phyloP scores from a whole-genome alignment of 805 yeast species.

The Lipomyces sp. region DNA sequence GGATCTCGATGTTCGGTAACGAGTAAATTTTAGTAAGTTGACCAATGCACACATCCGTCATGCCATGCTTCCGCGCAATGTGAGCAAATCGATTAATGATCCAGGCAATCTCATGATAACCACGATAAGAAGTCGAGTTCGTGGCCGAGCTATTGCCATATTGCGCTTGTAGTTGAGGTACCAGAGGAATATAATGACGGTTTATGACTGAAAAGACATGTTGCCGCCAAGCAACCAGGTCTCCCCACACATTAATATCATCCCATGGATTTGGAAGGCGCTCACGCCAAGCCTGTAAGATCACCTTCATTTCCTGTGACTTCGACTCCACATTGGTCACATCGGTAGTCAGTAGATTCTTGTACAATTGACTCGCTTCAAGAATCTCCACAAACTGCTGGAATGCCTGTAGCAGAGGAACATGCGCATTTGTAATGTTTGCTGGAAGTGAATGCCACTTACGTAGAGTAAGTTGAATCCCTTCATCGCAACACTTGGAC shows the following conservation, averaged over 20 bases:
- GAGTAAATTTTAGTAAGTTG: slow-evolving; percentile 93
- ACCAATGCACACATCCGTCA: slow-evolving; percentile 94
- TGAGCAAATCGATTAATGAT: slow-evolving; percentile 97
- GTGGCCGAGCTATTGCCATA: slow-evolving; percentile 50
- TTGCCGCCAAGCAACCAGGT: slow-evolving; percentile 96
- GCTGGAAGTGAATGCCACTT: slow-evolving; percentile 90
- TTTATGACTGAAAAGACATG: slow-evolving; percentile 96
- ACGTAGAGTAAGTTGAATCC: slow-evolving; percentile 84
- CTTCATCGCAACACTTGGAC: slow-evolving; percentile 87
- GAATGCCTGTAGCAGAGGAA: slow-evolving; percentile 85
- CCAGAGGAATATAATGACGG: slow-evolving; percentile 87
- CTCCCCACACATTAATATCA: slow-evolving; percentile 97
- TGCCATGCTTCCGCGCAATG: slow-evolving; percentile 93
- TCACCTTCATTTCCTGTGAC: slow-evolving; percentile 91
- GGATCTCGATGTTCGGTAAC: slow-evolving; percentile 94
- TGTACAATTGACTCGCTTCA: slow-evolving; percentile 94
- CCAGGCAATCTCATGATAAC: slow-evolving; percentile 99
- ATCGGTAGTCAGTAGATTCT: slow-evolving; percentile 81
- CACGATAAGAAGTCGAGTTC: slow-evolving; percentile 92
- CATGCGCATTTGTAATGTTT: slow-evolving; percentile 74
- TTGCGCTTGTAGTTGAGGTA: slow-evolving; percentile 73
- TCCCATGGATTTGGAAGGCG: slow-evolving; percentile 96
- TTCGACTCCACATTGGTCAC: slow-evolving; percentile 89
- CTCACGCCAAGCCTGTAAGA: slow-evolving; percentile 96
- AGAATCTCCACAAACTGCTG: slow-evolving; percentile 96